Evolutionary conservation across 345 rosid species (phyloP).

Genomic region (Firmiana major): DNA sequence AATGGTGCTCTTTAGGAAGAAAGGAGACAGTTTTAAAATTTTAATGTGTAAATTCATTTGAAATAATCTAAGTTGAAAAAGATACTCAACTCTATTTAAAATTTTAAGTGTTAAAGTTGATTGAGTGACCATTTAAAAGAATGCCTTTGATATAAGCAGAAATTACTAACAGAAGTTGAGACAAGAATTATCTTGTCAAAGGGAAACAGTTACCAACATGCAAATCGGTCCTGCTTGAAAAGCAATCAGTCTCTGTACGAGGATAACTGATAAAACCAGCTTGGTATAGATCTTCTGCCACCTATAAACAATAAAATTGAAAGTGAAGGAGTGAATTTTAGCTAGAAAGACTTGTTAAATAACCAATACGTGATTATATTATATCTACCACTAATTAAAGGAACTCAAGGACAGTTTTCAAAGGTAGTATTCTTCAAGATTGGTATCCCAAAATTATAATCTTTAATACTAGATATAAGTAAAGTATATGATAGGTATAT

Average conservation of each 20-base stretch:
- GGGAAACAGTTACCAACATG: constrained; percentile 60
- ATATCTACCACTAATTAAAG: not conserved
- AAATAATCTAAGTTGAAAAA: not conserved
- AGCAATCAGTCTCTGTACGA: constrained; percentile 92
- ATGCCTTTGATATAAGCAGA: not conserved
- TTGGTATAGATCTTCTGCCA: constrained; percentile 96
- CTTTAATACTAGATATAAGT: not conserved
- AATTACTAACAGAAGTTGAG: not conserved
- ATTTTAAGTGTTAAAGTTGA: not conserved
- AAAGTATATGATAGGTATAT: not conserved
- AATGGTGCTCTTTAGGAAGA: not conserved
- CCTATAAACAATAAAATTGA: constrained; percentile 45
- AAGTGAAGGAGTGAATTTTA: constrained; percentile 3
- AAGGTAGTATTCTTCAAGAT: not conserved
- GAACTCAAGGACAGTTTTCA: not conserved
- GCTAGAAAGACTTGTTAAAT: constrained; percentile 1
- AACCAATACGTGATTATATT: not conserved
- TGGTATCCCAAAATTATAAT: not conserved
- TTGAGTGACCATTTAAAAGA: not conserved
- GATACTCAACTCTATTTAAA: not conserved
- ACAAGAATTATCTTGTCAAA: constrained; percentile 1
- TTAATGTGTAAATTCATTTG: not conserved
- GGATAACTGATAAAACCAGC: constrained; percentile 98
- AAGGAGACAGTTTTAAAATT: not conserved
- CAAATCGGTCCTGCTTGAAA: constrained; percentile 84